Evolutionary conservation across 306 rosid genomes (phyloP).

Genomic region (Clitoria ternatea): DNA sequence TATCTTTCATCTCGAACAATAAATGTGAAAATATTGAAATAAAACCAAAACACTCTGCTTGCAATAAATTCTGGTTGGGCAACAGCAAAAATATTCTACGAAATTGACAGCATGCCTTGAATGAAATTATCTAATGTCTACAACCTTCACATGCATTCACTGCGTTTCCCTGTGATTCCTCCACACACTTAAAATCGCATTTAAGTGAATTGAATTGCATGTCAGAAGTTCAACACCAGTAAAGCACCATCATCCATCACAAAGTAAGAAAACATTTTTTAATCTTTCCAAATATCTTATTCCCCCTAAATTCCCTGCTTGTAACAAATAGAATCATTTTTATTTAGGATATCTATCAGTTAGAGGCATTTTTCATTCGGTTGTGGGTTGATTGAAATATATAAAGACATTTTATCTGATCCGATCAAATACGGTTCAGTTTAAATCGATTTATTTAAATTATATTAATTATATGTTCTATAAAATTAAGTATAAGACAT

Average conservation of each 20-base stretch:
- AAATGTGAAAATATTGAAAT: not conserved
- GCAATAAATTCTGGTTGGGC: constrained; percentile 3
- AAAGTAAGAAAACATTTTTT: too few relatives aligned
- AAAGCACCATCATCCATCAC: not conserved
- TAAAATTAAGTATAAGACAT: too few relatives aligned
- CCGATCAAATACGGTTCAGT: too few relatives aligned
- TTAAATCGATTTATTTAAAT: too few relatives aligned
- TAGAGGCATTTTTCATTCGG: too few relatives aligned
- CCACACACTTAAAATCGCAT: not conserved
- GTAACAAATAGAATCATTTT: too few relatives aligned
- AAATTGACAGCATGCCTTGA: not conserved
- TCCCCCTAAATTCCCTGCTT: too few relatives aligned
- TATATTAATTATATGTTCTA: too few relatives aligned
- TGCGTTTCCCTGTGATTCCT: not conserved
- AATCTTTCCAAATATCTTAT: too few relatives aligned
- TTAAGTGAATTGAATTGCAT: constrained; percentile 15
- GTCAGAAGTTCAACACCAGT: not conserved
- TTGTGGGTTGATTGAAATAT: too few relatives aligned
- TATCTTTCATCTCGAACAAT: not conserved
- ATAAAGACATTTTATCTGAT: too few relatives aligned
- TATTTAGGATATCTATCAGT: too few relatives aligned
- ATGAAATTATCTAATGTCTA: not conserved
- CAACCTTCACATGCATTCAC: not conserved
- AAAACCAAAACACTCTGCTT: not conserved
- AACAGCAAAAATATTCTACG: not conserved